Evolutionary conservation across 331 rosid species (phyloP), one percentile per base, ranked within the genome.

Genomic region (Quercus tomentella): DNA sequence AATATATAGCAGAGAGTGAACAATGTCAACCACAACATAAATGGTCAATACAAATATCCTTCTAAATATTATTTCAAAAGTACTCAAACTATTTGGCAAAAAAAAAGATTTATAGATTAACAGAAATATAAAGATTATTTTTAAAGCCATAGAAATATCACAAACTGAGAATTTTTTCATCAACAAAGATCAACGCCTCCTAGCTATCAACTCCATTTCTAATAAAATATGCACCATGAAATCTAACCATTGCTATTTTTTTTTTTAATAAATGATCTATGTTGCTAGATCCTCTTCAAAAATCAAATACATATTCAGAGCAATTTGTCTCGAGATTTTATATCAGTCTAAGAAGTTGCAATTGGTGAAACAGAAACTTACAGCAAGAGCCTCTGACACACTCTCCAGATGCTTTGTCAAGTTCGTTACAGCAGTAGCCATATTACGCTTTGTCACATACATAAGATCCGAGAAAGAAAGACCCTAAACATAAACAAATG

Each of bases 371-470:
- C 12, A 57, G 52, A 76, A 70, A 90, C 98, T 74, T 89, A 96
- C 99, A 75, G 89, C 94, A 81, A 96, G 89, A 78, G 91, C 91
- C 60, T 93, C 99, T 22, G 94, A 82, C 62, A 92, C 97, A 74
- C 83, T 89, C 83, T 93, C 94, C 86, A 96, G 84, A 87, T 88
- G 91, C 68, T 92, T 93, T 18, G 93, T 89, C 86, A 96, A 84
- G 83, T 90, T 94, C 68, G 89, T 68, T 76, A 96, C 97, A 78
- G 98, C 97, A 75, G 37, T 86, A 52, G 92, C 92, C 99, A 96
- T 90, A 76, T 77, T 88, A 45, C 84, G 90, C 86, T 92, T 93
- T 67, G 99, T 93, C 72, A 96, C 98, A 45, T 92, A 93, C 99
- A 96, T 93, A 70, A 96, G 89, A 87, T 92, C 97, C 1, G 98